These are phyloP conservation scores for Teunomyces cretensis DNA, from an alignment of 805 yeast species.

Conservation along the genomic window DNA sequence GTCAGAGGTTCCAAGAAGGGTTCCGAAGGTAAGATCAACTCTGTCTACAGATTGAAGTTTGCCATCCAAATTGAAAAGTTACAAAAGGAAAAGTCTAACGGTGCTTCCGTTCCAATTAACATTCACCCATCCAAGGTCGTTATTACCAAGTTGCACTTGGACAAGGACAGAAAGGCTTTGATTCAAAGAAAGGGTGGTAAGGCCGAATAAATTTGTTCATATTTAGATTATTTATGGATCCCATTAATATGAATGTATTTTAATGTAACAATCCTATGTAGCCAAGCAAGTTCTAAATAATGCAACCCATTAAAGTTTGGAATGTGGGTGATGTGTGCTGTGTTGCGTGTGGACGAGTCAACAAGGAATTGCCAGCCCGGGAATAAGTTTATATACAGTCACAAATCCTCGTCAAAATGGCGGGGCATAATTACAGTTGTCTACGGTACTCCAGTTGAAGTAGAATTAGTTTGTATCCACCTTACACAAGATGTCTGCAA, in stretches of 20 bases:
- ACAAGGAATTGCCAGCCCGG: background rate
- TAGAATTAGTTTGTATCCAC: background rate
- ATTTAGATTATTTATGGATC: constrained; percentile 5
- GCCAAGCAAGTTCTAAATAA: background rate
- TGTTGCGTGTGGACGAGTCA: too few relatives aligned
- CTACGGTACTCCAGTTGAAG: background rate
- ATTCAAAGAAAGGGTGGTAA: constrained; percentile 98
- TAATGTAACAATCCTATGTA: constrained; percentile 6
- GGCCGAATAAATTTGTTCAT: constrained; percentile 63
- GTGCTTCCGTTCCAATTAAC: constrained; percentile 96
- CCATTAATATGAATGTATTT: constrained; percentile 12
- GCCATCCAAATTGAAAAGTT: constrained; percentile 96
- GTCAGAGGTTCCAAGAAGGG: constrained; percentile 99
- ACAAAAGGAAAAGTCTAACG: constrained; percentile 96
- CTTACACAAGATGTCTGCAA: constrained; percentile 13
- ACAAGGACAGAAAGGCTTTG: constrained; percentile 98
- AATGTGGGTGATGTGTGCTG: background rate
- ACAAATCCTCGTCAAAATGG: constrained; percentile 1
- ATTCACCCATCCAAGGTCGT: constrained; percentile 98
- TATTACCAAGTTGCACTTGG: constrained; percentile 96
- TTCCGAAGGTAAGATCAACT: constrained; percentile 96
- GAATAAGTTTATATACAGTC: background rate
- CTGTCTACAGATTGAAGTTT: constrained; percentile 98
- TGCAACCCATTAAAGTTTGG: background rate
- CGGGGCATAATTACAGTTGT: background rate